Conservation (phyloP, 495 filamentous ascomycete species). For the Clavariopsis aquatica region DNA sequence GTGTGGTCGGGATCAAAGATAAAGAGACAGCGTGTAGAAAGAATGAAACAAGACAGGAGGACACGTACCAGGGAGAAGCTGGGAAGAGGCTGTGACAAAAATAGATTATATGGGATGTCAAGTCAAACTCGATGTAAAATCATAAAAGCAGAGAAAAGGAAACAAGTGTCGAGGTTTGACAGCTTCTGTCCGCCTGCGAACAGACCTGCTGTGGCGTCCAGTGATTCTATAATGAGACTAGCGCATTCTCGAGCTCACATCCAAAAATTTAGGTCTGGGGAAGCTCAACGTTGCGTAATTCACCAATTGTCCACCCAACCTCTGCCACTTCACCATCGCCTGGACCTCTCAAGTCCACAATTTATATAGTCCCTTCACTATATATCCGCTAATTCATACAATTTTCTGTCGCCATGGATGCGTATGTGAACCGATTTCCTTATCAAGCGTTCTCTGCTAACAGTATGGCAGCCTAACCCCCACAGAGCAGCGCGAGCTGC, state of each 20-base stretch:
- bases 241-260: constrained; percentile 8
- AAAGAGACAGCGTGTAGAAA: background rate
- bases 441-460: constrained; percentile 10
- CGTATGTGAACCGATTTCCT: constrained; percentile 19
- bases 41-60: background rate
- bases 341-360: too few relatives aligned
- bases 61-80: background rate
- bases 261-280: constrained; percentile 9
- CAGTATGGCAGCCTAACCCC: constrained; percentile 62
- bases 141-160: too few relatives aligned
- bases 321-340: background rate
- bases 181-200: background rate
- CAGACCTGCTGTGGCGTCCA: background rate
- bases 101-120: background rate
- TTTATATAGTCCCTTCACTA: too few relatives aligned
- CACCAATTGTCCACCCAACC: background rate
- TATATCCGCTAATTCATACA: too few relatives aligned
- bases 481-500: constrained; percentile 87
- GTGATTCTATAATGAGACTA: too few relatives aligned
- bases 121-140: too few relatives aligned
- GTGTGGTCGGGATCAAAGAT: too few relatives aligned
- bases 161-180: too few relatives aligned
- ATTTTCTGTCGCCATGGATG: constrained; percentile 34
- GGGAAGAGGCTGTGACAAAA: background rate
- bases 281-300: background rate